Conservation (phyloP, 768 basidiomycete genomes). For the Tubosaeta sp. region DNA sequence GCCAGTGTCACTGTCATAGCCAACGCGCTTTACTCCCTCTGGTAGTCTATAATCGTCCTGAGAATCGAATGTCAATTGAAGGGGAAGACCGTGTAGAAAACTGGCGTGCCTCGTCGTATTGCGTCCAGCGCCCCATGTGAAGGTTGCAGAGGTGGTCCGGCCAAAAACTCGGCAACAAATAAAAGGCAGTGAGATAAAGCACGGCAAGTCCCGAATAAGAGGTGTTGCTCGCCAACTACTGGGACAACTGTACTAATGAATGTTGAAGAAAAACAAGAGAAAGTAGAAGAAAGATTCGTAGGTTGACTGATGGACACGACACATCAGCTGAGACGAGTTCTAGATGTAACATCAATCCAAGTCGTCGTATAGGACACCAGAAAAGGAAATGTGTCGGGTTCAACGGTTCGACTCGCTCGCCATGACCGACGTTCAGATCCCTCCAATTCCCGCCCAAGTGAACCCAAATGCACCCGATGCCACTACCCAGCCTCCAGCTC, state of each 20-base stretch:
- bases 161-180: conserved; percentile 12
- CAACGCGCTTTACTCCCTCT: conserved; percentile 56
- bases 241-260: background rate
- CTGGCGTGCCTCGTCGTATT: conserved; percentile 30
- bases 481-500: conserved; percentile 17
- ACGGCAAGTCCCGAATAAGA: conserved; percentile 21
- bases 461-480: conserved; percentile 16
- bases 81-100: background rate
- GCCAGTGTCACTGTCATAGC: conserved; percentile 70
- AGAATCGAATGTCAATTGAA: conserved; percentile 1
- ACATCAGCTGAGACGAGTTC: background rate
- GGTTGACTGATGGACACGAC: background rate
- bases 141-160: conserved; percentile 15
- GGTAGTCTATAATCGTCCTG: conserved; percentile 54
- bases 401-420: conserved; percentile 2
- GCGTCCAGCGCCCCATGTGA: conserved; percentile 36
- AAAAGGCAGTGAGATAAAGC: background rate
- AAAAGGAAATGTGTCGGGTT: conserved; percentile 17
- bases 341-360: background rate
- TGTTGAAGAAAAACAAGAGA: background rate
- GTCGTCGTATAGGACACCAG: background rate
- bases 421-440: conserved; percentile 38
- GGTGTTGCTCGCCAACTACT: background rate
- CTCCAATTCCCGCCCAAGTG: conserved; percentile 28
- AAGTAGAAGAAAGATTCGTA: no score